Evolutionary conservation across 192 early-diverging fungal genomes (phyloP).

Genomic region (Gonapodya prolifera): DNA sequence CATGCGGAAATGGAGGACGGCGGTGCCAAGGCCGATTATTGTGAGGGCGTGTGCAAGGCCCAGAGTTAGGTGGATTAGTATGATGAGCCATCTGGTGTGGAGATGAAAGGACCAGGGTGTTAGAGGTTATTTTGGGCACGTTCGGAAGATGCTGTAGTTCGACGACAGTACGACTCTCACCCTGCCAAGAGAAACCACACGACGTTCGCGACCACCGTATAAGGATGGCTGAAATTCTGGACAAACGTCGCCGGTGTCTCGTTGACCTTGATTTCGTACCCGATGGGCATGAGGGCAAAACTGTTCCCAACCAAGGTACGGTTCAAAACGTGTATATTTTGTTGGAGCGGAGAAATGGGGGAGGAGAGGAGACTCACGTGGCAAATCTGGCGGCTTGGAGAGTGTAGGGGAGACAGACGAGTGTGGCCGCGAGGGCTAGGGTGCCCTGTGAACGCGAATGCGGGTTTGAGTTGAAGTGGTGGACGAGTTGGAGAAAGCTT

Average conservation of each 20-base stretch:
- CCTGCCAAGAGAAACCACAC: background rate
- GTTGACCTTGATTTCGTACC: background rate
- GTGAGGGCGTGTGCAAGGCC: background rate
- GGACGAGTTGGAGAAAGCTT: background rate
- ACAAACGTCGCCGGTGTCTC: background rate
- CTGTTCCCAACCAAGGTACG: background rate
- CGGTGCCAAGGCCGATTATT: background rate
- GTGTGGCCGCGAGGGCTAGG: background rate
- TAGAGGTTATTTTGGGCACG: background rate
- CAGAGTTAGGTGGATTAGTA: background rate
- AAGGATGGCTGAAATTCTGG: background rate
- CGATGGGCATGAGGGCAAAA: background rate
- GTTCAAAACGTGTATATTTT: background rate
- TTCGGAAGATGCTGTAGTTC: no score
- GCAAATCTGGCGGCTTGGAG: background rate
- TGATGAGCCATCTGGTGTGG: background rate
- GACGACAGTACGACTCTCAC: no score
- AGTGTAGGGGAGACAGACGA: background rate
- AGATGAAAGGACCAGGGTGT: background rate
- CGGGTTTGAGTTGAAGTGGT: no score
- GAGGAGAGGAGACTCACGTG: background rate
- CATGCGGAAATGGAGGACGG: background rate
- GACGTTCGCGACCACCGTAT: background rate
- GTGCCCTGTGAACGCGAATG: background rate
- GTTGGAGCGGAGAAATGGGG: background rate